phyloP scores from a whole-genome alignment of 202 grass and related monocot genomes.

The Schoenoplectus triqueter region DNA sequence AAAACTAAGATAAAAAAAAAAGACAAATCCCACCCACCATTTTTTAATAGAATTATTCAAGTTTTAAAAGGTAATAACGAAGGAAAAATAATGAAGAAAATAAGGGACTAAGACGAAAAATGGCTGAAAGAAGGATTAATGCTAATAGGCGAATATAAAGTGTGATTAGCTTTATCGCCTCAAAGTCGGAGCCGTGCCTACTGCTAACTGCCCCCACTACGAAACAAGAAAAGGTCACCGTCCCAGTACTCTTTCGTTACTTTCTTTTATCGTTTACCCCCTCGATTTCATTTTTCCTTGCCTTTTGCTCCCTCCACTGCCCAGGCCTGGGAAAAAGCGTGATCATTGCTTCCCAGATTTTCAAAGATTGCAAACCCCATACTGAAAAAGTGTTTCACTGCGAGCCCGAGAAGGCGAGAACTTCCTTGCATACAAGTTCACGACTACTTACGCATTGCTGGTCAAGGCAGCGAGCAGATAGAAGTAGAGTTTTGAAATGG shows the following conservation, averaged over 20 bases:
- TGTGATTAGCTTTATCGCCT: conserved; percentile 32
- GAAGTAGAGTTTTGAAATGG: no score
- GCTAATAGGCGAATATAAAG: not conserved
- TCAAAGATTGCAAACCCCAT: conserved; percentile 16
- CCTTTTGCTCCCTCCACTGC: not conserved
- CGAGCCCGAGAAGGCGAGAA: not conserved
- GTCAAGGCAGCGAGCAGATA: no score
- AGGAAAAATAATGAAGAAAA: not conserved
- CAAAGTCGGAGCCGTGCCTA: conserved; percentile 36
- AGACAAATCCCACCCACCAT: no score
- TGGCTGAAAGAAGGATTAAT: not conserved
- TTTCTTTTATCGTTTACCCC: conserved; percentile 33
- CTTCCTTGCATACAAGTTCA: not conserved
- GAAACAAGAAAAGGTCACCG: conserved; percentile 22
- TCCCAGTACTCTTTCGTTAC: conserved; percentile 27
- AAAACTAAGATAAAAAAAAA: no score
- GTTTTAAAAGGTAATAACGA: no score
- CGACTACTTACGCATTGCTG: not conserved
- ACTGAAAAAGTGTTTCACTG: conserved; percentile 22
- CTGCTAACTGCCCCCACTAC: not conserved
- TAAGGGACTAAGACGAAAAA: not conserved
- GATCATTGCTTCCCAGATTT: conserved; percentile 52
- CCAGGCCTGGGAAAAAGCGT: conserved; percentile 29
- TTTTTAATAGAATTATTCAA: no score
- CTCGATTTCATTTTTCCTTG: not conserved